phyloP scores from a whole-genome alignment of 2,329 filamentous ascomycete species.

The Coniosporium uncinatum region DNA sequence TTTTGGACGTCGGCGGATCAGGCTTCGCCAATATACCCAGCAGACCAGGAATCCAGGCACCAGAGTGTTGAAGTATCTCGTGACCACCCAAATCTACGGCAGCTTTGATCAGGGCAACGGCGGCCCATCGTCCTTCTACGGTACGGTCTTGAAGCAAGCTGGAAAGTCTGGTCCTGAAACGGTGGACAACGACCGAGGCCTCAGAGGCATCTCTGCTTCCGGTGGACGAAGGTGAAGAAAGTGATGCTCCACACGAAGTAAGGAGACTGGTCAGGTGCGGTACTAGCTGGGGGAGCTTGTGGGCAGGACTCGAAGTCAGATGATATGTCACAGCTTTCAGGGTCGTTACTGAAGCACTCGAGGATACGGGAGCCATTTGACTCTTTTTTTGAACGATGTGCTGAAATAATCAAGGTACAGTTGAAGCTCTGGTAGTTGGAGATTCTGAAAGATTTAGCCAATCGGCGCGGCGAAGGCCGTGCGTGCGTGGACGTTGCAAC shows the following conservation, averaged over 20 bases:
- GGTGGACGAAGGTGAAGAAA: constrained; percentile 55
- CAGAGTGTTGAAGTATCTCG: constrained; percentile 69
- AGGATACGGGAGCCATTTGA: constrained; percentile 5
- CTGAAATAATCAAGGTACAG: too few species aligned
- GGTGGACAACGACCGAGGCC: constrained; percentile 67
- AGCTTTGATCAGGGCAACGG: constrained; percentile 74
- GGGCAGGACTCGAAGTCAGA: constrained; percentile 64
- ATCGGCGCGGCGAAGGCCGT: too few species aligned
- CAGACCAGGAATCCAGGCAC: constrained; percentile 73
- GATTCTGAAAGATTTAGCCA: too few species aligned
- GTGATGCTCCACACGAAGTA: constrained; percentile 46
- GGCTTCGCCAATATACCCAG: constrained; percentile 75
- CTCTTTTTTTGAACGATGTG: too few species aligned
- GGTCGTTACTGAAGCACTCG: constrained; percentile 21
- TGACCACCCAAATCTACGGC: constrained; percentile 78
- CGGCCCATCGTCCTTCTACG: constrained; percentile 70
- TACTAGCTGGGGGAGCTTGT: constrained; percentile 68
- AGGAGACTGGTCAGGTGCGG: constrained; percentile 58
- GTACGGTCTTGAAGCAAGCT: constrained; percentile 74
- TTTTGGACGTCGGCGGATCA: constrained; percentile 70
- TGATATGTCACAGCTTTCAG: constrained; percentile 62
- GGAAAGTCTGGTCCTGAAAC: constrained; percentile 72
- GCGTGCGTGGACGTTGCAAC: too few species aligned
- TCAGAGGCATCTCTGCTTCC: constrained; percentile 60
- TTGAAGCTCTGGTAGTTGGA: too few species aligned